Conservation (phyloP, 768 basidiomycete genomes). For the Boletus subparvulus region DNA sequence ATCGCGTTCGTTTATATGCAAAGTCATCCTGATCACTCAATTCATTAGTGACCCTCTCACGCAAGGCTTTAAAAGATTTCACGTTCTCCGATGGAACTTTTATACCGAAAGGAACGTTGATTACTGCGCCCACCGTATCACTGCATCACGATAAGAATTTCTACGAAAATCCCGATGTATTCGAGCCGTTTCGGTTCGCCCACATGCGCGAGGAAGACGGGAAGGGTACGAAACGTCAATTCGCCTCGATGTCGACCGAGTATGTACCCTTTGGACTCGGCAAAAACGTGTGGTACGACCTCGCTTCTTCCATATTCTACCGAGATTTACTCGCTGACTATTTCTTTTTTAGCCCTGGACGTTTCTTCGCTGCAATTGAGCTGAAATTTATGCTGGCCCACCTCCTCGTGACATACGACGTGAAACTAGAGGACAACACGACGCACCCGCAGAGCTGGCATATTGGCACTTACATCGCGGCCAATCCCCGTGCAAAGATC, state of each 20-base stretch:
- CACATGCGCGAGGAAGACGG: constrained; percentile 23
- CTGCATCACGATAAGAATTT: constrained; percentile 17
- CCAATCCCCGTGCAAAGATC: background rate
- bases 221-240: constrained; percentile 30
- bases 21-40: background rate
- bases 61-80: constrained; percentile 33
- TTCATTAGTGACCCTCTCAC: constrained; percentile 28
- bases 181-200: constrained; percentile 16
- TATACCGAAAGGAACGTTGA: constrained; percentile 33
- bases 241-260: constrained; percentile 31
- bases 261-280: constrained; percentile 40
- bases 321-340: background rate
- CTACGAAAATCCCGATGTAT: constrained; percentile 28
- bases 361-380: constrained; percentile 10
- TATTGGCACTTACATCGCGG: background rate
- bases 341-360: constrained; percentile 8
- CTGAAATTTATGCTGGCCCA: constrained; percentile 18
- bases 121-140: constrained; percentile 21
- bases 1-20: constrained; percentile 17
- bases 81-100: constrained; percentile 41
- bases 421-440: background rate
- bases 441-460: background rate
- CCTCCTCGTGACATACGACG: constrained; percentile 7
- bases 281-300: constrained; percentile 9
- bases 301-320: background rate